Conservation (phyloP, 768 basidiomycete genomes). For the Xerocomellus dryophilus region DNA sequence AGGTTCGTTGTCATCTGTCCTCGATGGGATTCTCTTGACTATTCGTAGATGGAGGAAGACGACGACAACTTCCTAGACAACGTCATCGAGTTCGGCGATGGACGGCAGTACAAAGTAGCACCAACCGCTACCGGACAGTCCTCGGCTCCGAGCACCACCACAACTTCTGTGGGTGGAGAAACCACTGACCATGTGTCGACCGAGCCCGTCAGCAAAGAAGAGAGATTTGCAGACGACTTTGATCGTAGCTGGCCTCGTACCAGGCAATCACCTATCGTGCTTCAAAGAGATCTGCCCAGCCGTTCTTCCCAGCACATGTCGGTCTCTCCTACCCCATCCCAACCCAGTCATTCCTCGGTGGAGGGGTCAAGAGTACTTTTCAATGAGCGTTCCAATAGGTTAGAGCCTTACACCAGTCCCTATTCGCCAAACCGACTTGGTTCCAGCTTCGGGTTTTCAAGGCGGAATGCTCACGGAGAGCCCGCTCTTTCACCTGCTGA, state of each 20-base stretch:
- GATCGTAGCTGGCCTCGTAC: constrained; percentile 95
- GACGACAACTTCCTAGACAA: constrained; percentile 86
- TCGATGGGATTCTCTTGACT: constrained; percentile 4
- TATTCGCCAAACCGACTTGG: constrained; percentile 43
- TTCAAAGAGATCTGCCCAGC: constrained; percentile 40
- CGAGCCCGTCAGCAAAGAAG: constrained; percentile 72
- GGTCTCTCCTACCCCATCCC: constrained; percentile 36
- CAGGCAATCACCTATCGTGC: constrained; percentile 44
- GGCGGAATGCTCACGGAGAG: constrained; percentile 48
- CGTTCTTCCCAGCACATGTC: constrained; percentile 32
- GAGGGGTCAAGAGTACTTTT: constrained; percentile 78
- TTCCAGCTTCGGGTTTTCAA: constrained; percentile 32
- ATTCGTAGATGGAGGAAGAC: constrained; percentile 79
- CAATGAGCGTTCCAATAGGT: constrained; percentile 87
- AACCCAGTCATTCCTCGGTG: constrained; percentile 46
- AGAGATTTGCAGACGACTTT: constrained; percentile 90
- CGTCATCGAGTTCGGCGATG: constrained; percentile 95
- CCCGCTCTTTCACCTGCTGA: constrained; percentile 40
- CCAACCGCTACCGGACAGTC: constrained; percentile 37
- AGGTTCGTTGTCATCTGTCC: constrained; percentile 53
- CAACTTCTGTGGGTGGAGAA: constrained; percentile 12
- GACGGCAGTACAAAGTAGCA: constrained; percentile 84
- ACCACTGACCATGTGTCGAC: constrained; percentile 20
- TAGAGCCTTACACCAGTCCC: constrained; percentile 76
- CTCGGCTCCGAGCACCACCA: constrained; percentile 17